Conservation (phyloP, 345 rosid genomes). For the Moricandia moricandioides region DNA sequence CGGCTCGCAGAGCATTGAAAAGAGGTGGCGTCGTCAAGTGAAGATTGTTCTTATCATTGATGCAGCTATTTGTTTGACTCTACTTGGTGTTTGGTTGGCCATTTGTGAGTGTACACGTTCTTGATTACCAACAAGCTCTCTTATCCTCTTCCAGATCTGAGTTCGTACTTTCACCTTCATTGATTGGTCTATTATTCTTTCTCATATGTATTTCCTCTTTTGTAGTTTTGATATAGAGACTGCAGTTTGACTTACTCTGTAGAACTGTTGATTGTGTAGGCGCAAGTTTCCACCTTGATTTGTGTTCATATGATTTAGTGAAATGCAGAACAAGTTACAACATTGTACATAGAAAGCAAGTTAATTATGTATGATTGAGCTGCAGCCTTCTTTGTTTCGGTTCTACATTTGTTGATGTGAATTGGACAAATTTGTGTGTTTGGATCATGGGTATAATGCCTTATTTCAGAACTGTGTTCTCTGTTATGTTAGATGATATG, state of each 20-base stretch:
- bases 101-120: slow-evolving; percentile 52
- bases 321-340: neutral
- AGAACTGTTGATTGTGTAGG: slow-evolving; percentile 17
- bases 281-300: neutral
- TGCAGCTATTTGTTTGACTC: slow-evolving; percentile 61
- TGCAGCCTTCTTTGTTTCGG: neutral
- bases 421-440: neutral
- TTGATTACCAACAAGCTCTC: slow-evolving; percentile 21
- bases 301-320: neutral
- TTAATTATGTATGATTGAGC: neutral
- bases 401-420: slow-evolving; percentile 7
- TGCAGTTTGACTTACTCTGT: neutral
- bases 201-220: neutral
- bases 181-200: slow-evolving; percentile 1
- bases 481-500: neutral
- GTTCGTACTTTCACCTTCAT: neutral
- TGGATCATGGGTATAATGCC: neutral
- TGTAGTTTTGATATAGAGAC: neutral
- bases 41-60: slow-evolving; percentile 72
- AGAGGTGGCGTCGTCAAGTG: slow-evolving; percentile 80
- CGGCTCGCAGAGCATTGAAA: slow-evolving; percentile 47
- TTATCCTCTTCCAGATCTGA: slow-evolving; percentile 6
- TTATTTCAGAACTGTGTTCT: neutral
- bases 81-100: slow-evolving; percentile 64
- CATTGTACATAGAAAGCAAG: neutral